Evolutionary conservation across 2,329 filamentous ascomycete genomes (phyloP).

Genomic region (Fusarium torulosum): DNA sequence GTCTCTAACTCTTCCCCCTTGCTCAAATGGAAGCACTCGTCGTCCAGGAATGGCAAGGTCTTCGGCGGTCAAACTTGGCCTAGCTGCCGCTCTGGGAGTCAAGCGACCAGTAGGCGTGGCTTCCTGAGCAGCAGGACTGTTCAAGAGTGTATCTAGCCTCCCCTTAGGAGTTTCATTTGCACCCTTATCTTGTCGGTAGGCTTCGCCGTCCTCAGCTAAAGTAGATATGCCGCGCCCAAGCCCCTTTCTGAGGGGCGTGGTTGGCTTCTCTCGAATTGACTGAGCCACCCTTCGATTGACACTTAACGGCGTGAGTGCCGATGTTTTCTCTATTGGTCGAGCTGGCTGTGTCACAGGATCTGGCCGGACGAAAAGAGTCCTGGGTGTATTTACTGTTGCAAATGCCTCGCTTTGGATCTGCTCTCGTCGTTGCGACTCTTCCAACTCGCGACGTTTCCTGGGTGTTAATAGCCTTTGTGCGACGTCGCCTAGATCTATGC

Average conservation of each 20-base stretch:
- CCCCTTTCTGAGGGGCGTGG: constrained; percentile 38
- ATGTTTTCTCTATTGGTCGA: constrained; percentile 37
- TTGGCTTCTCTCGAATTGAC: constrained; percentile 42
- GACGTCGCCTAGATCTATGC: constrained; percentile 66
- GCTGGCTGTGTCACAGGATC: constrained; percentile 38
- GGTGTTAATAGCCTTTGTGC: constrained; percentile 53
- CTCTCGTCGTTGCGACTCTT: constrained; percentile 28
- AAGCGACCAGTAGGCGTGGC: constrained; percentile 46
- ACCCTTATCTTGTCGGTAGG: constrained; percentile 39
- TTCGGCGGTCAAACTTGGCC: constrained; percentile 29
- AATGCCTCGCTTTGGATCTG: constrained; percentile 23
- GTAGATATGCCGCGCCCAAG: constrained; percentile 56
- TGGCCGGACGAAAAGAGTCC: constrained; percentile 37
- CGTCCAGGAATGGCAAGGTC: constrained; percentile 54
- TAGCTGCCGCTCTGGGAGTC: constrained; percentile 41
- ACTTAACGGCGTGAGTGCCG: constrained; percentile 55
- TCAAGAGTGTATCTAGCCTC: constrained; percentile 53
- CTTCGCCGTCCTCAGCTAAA: constrained; percentile 64
- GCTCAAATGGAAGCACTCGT: constrained; percentile 57
- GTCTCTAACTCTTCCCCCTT: constrained; percentile 28
- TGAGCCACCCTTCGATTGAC: constrained; percentile 50
- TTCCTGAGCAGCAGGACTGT: constrained; percentile 46
- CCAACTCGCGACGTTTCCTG: constrained; percentile 51
- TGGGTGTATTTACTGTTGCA: constrained; percentile 28
- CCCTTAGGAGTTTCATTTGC: constrained; percentile 41